Percentiles rank a stretch among this genome's conserved stretches.
Conservation (phyloP, 352 stramenopile species). For the Phytophthora ramorum region DNA sequence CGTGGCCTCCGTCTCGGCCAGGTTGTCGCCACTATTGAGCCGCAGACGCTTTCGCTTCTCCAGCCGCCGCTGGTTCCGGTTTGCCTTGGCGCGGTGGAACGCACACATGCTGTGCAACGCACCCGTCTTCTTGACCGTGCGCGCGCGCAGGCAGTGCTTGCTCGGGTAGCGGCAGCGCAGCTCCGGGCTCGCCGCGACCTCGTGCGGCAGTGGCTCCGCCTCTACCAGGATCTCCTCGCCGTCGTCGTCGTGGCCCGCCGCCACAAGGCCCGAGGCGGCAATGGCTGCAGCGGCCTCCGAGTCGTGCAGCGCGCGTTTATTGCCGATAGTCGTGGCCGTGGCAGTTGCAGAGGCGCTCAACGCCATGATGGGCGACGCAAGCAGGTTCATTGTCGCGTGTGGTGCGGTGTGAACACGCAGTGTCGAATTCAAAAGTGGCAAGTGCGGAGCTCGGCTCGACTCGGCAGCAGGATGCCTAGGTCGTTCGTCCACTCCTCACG, state of each 20-base stretch:
- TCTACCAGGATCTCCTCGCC: constrained; percentile 45
- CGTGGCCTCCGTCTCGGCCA: not conserved
- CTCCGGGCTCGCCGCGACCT: constrained; percentile 43
- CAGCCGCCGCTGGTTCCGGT: constrained; percentile 59
- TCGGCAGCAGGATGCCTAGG: too few relatives aligned
- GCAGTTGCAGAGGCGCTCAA: not conserved
- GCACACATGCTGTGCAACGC: constrained; percentile 68
- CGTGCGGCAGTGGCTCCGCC: constrained; percentile 43
- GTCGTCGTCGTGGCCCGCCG: constrained; percentile 32
- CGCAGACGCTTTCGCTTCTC: constrained; percentile 50
- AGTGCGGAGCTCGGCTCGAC: not conserved
- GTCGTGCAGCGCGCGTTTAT: constrained; percentile 18
- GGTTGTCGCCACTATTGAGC: constrained; percentile 12
- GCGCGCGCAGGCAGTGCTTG: constrained; percentile 58
- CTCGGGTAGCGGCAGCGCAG: constrained; percentile 61
- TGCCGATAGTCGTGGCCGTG: constrained; percentile 8
- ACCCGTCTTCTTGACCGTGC: constrained; percentile 69
- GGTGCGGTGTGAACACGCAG: constrained; percentile 7
- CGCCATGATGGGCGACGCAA: not conserved
- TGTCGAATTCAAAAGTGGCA: constrained; percentile 33
- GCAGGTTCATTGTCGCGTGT: not conserved
- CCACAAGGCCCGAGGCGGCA: not conserved
- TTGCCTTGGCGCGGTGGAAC: constrained; percentile 64
- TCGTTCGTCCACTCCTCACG: constrained; percentile 1
- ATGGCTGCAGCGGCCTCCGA: not conserved